Base-by-base conservation (phyloP, 2,329 filamentous ascomycete species). In the Nothophoma quercina region DNA sequence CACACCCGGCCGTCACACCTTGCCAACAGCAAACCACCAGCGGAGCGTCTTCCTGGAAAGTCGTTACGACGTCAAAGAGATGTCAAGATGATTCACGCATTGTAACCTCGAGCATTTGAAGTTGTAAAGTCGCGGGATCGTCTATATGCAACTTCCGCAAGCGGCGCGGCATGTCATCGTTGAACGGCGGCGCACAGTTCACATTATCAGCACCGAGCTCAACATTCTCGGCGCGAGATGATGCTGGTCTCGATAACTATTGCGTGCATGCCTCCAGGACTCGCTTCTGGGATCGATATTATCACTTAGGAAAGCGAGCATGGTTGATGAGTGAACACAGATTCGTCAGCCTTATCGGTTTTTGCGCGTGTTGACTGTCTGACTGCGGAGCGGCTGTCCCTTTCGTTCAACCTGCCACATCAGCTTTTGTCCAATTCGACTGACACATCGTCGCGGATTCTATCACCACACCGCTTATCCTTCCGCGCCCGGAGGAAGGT, bases 101-200 rank as follows among this genome's bases (percentile, higher is more conserved):
- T 4, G 7, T 8, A 12, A 21, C 18, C 5, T 43, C 28, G n/a
- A 33, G 12, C 3, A n/a, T n/a, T 30, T 15, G 1, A 15, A 39
- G 2, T 22, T 25, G 18, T 4, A 22, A 15, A 19, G 32, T 32
- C n/a, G 43, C 26, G 15, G 23, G n/a, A 39, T 35, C 19, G 43
- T 18, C 7, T 5, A 19, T 12, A 16, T 18, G 25, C 22, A n/a
- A 7, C 7, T 19, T 18, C 16, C 12, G 49, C 16, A 29, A 34
- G 55, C 55, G 54, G 62, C 26, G 25, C 45, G 41, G 55, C 49
- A 22, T 28, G 28, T 21, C 36, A 25, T 52, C 33, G 42, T 47
- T 36, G 15, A 30, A 46, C 36, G n/a, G 26, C 47, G 34, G 39
- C 41, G 40, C 28, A 4, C 19, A 10, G 16, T 22, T 32, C 19